Evolutionary conservation across 768 basidiomycete genomes (phyloP).

Genomic region (Bullera alba): DNA sequence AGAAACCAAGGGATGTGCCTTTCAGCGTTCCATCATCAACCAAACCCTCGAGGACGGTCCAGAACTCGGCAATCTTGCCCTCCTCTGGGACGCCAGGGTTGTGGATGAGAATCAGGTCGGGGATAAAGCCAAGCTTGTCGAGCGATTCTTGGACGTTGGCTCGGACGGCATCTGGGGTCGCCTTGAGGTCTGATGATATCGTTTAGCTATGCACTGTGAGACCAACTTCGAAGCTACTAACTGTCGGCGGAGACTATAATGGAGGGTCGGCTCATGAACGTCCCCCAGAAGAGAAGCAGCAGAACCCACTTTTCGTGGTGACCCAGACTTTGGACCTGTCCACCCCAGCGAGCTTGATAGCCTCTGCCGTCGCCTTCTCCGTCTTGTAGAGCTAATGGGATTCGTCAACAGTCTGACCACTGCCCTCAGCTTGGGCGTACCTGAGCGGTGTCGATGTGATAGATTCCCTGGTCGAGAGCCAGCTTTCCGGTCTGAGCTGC

Average conservation of each 20-base stretch:
- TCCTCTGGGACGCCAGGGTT: conserved; percentile 37
- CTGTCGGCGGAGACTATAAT: conserved; percentile 6
- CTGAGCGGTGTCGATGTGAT: conserved; percentile 40
- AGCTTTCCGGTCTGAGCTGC: conserved; percentile 7
- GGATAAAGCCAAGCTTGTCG: conserved; percentile 26
- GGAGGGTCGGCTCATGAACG: too few relatives aligned
- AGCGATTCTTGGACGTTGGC: conserved; percentile 24
- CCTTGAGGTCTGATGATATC: neutral
- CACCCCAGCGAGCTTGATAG: conserved; percentile 16
- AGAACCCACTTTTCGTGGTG: conserved; percentile 36
- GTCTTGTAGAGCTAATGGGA: conserved; percentile 22
- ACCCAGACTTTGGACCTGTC: conserved; percentile 27
- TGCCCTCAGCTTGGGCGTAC: neutral
- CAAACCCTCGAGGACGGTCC: conserved; percentile 14
- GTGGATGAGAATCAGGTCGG: conserved; percentile 42
- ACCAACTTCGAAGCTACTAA: too few relatives aligned
- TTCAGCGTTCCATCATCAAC: conserved; percentile 23
- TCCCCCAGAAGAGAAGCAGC: too few relatives aligned
- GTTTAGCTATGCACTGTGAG: too few relatives aligned
- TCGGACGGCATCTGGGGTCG: conserved; percentile 20
- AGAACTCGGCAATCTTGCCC: conserved; percentile 32
- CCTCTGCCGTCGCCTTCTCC: conserved; percentile 28
- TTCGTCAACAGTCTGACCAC: neutral
- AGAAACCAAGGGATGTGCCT: conserved; percentile 28
- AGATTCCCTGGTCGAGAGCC: conserved; percentile 35